Evolutionary conservation across 805 yeast species (phyloP), one percentile per base, ranked within the genome.

Genomic region (Jamesozyma piceae): DNA sequence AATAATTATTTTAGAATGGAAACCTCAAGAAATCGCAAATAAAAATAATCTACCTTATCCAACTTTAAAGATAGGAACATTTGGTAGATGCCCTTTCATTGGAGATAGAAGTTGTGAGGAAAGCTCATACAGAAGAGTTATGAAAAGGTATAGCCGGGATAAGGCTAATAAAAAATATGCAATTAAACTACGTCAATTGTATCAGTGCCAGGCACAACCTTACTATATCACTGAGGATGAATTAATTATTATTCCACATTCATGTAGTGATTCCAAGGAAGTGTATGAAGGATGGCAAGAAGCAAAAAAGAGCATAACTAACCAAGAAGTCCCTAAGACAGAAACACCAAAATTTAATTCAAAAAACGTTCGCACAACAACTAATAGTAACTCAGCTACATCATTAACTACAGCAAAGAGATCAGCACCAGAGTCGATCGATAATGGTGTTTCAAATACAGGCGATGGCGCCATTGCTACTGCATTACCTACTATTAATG

Each of bases 11-110:
- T 72, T 89, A 52, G 97, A 92, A 62, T 92, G 95, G 95, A 70
- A 55, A 43, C 68, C 53, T 49, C 65, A 42, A 51, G 65, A 58
- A 26, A 35, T 58, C 34, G 35, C 45, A 9, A 62, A 44, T 54
- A 53, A 43, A 65, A 66, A 42, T 70, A 70, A 43, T 52, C 65
- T 49, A 57, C 68, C 60, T 19, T 58, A 57, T 58, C 66, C 63
- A 9, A 44, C 48, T 5, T 37, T 62, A 28, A 60, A 57, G 43
- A 49, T 53, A 45, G 63, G 66, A 18, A 49, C 64, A 5, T 60
- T 62, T 52, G 96, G 96, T 5, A 74, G 83, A 52, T 78, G 95
- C 47, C 86, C 95, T 4, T 90, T 90, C 64, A 71, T 82, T n/a
- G 73, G 73, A 39, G 90, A 84, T 43, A 60, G 58, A 13, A 39